A percentile compares a stretch with the other conserved stretches of the same genome.
Conservation (phyloP, 768 basidiomycete genomes). For the Tricholoma furcatifolium region DNA sequence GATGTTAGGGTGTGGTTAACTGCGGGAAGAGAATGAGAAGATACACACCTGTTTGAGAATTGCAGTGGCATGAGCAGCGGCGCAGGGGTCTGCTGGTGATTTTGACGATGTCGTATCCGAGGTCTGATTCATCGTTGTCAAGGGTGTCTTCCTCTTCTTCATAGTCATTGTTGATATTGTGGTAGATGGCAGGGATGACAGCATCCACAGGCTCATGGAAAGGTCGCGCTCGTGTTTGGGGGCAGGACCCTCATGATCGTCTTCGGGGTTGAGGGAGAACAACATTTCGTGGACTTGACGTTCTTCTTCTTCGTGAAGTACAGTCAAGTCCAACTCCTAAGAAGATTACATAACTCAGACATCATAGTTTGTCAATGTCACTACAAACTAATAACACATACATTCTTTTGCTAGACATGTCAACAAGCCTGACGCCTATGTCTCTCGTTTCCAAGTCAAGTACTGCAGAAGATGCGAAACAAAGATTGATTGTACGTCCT, state of each 20-base stretch:
- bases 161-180: background rate
- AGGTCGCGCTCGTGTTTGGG: background rate
- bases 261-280: slow-evolving; percentile 1
- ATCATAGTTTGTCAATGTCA: too few species aligned
- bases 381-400: too few species aligned
- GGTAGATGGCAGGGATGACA: background rate
- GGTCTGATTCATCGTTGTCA: slow-evolving; percentile 40
- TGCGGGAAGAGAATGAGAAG: slow-evolving; percentile 2
- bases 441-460: slow-evolving; percentile 98
- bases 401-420: slow-evolving; percentile 56
- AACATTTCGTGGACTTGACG: slow-evolving; percentile 18
- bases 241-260: slow-evolving; percentile 5
- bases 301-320: slow-evolving; percentile 12
- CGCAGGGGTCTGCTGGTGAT: slow-evolving; percentile 82
- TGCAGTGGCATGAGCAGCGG: slow-evolving; percentile 90
- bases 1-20: background rate
- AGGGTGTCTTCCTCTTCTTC: slow-evolving; percentile 23
- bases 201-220: background rate
- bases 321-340: too few species aligned
- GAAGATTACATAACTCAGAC: too few species aligned
- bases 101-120: slow-evolving; percentile 66
- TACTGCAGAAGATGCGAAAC: slow-evolving; percentile 97
- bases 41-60: slow-evolving; percentile 76
- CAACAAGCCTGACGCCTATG: slow-evolving; percentile 97
- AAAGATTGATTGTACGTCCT: slow-evolving; percentile 90